Percentiles rank a stretch among this genome's conserved stretches.
Conservation (phyloP, 23 red algal genomes). For the Chondrus crispus region DNA sequence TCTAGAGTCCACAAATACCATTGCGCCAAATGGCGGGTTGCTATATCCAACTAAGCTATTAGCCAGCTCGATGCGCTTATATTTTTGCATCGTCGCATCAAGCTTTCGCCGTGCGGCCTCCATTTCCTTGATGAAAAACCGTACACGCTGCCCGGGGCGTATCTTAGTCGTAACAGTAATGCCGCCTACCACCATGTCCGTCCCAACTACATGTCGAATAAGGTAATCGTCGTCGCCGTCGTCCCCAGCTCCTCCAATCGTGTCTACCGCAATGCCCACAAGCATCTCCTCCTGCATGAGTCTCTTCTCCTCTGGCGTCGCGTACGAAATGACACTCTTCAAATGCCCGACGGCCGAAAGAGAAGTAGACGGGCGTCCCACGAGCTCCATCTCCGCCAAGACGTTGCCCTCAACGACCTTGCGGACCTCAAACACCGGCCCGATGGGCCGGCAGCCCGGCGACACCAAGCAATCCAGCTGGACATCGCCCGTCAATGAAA, state of each 20-base stretch:
- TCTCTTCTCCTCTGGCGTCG: constrained; percentile 43
- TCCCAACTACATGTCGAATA: constrained; percentile 57
- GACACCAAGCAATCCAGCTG: constrained; percentile 58
- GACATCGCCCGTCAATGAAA: constrained; percentile 61
- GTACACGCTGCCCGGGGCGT: constrained; percentile 54
- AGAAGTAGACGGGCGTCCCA: constrained; percentile 43
- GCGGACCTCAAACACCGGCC: constrained; percentile 56
- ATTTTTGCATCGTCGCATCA: constrained; percentile 52
- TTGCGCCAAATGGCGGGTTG: constrained; percentile 72
- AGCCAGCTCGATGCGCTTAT: constrained; percentile 59
- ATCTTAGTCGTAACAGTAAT: constrained; percentile 46
- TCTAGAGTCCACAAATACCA: constrained; percentile 41
- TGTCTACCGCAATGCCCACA: constrained; percentile 48
- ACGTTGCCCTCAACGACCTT: constrained; percentile 5
- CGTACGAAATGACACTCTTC: constrained; percentile 53
- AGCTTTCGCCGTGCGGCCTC: constrained; percentile 35
- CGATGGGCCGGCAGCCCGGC: constrained; percentile 42
- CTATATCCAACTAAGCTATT: constrained; percentile 57
- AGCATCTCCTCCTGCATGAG: constrained; percentile 34
- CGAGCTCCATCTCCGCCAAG: constrained; percentile 58
- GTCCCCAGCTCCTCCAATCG: not conserved
- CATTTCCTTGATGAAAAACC: constrained; percentile 52
- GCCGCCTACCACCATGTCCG: constrained; percentile 30
- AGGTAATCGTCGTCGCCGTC: constrained; percentile 7
- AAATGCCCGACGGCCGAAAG: constrained; percentile 53